Evolutionary conservation across 2,329 filamentous ascomycete species (phyloP).

Genomic region (Magnaporthiopsis poae): DNA sequence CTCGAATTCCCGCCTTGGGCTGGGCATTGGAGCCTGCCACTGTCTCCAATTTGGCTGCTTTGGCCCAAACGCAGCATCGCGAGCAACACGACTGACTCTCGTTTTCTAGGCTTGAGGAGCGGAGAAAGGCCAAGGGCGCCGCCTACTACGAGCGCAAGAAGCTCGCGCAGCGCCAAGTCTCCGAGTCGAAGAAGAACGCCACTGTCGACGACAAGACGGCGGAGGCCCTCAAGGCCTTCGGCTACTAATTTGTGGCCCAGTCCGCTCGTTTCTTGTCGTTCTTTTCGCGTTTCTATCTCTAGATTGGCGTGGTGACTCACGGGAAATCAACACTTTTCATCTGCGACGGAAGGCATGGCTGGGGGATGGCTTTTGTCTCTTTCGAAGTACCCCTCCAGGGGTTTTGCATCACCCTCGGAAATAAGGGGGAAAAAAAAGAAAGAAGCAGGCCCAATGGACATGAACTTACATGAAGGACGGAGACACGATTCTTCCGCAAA

Average conservation of each 20-base stretch:
- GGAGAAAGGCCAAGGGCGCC: slow-evolving; percentile 97
- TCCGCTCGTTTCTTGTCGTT: slow-evolving; percentile 35
- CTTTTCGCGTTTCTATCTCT: slow-evolving; percentile 39
- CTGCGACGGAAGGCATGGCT: slow-evolving; percentile 33
- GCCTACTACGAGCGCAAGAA: slow-evolving; percentile 99
- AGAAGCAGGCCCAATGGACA: slow-evolving; percentile 6
- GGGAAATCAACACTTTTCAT: slow-evolving; percentile 36
- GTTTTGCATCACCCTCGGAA: slow-evolving; percentile 3
- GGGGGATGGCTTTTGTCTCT: slow-evolving; percentile 13
- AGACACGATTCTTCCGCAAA: slow-evolving; percentile 6
- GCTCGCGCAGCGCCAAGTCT: slow-evolving; percentile 79
- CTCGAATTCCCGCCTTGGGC: slow-evolving; percentile 13
- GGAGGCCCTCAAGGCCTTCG: slow-evolving; percentile 78
- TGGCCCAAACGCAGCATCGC: not conserved
- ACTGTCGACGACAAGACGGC: slow-evolving; percentile 77
- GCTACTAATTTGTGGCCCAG: slow-evolving; percentile 58
- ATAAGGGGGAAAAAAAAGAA: slow-evolving; percentile 2
- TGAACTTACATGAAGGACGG: slow-evolving; percentile 7
- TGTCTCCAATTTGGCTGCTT: not conserved
- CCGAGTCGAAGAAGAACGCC: slow-evolving; percentile 86
- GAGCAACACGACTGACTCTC: slow-evolving; percentile 8
- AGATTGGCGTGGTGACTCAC: slow-evolving; percentile 45
- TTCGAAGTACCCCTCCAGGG: not conserved
- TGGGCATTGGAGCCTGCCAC: slow-evolving; percentile 3
- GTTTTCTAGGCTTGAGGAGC: slow-evolving; percentile 81